phyloP scores from a whole-genome alignment of 202 grass and related monocot genomes.

The Alloteropsis angusta region DNA sequence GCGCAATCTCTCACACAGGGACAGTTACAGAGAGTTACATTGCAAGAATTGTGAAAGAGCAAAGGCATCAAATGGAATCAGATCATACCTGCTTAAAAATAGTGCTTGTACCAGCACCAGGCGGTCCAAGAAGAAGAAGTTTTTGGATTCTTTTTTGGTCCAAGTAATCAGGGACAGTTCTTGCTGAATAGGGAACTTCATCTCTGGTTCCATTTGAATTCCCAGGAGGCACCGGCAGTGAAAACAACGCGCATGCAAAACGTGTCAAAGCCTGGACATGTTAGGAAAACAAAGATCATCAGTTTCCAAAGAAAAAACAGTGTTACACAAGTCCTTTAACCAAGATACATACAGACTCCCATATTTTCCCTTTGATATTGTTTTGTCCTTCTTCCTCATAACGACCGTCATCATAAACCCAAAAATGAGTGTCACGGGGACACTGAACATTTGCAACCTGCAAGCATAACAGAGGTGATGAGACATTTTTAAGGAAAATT shows the following conservation, averaged over 20 bases:
- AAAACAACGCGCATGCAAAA: conserved; percentile 72
- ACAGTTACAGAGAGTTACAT: neutral
- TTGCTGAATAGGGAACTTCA: conserved; percentile 54
- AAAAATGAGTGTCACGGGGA: conserved; percentile 92
- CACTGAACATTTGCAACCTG: conserved; percentile 91
- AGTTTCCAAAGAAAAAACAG: conserved; percentile 3
- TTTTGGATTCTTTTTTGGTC: conserved; percentile 93
- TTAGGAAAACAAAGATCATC: neutral
- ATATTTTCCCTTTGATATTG: conserved; percentile 97
- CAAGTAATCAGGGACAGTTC: conserved; percentile 70
- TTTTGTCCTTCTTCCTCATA: conserved; percentile 99
- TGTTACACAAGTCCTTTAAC: neutral
- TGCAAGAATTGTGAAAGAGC: neutral
- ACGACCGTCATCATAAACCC: conserved; percentile 92
- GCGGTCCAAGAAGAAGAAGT: conserved; percentile 68
- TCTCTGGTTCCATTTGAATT: conserved; percentile 49
- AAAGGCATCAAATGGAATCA: neutral
- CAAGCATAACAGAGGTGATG: conserved; percentile 14
- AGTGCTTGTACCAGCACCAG: conserved; percentile 83
- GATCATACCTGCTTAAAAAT: conserved; percentile 82
- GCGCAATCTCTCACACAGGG: neutral
- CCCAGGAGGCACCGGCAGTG: conserved; percentile 68
- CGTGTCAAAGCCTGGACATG: conserved; percentile 57
- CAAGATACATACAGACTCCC: conserved; percentile 78
- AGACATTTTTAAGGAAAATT: neutral